Evolutionary conservation across 2,329 filamentous ascomycete species (phyloP).

Genomic region (Leptoxyphium fumago): DNA sequence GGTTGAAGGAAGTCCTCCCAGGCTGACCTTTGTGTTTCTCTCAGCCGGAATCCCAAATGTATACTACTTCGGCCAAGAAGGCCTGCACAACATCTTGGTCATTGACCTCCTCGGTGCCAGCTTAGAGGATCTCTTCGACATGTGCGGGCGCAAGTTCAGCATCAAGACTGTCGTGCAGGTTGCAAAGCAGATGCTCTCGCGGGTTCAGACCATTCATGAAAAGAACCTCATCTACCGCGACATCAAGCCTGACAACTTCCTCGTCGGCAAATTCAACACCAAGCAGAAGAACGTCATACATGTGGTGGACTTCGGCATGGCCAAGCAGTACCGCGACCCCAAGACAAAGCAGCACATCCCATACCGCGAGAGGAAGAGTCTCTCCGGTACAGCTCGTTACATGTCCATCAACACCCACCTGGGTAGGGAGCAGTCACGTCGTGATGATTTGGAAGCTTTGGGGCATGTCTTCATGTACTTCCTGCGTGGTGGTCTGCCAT

Average conservation of each 20-base stretch:
- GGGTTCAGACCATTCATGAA: conserved; percentile 90
- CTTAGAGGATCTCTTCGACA: conserved; percentile 91
- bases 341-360: conserved; percentile 99
- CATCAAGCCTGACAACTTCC: conserved; percentile 98
- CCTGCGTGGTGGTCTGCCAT: conserved; percentile 49
- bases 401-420: conserved; percentile 99
- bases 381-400: conserved; percentile 92
- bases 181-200: conserved; percentile 95
- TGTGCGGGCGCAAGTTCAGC: conserved; percentile 86
- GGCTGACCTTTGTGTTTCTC: not conserved
- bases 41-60: conserved; percentile 96
- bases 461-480: conserved; percentile 60
- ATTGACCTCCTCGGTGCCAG: conserved; percentile 92
- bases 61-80: conserved; percentile 98
- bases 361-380: conserved; percentile 88
- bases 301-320: conserved; percentile 98
- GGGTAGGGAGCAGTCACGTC: conserved; percentile 84
- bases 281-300: conserved; percentile 98
- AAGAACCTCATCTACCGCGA: conserved; percentile 99
- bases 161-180: conserved; percentile 99
- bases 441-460: conserved; percentile 85
- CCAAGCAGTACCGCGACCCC: conserved; percentile 95
- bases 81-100: conserved; percentile 95
- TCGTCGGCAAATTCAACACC: conserved; percentile 81
- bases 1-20: no score